Evolutionary conservation across 495 filamentous ascomycete genomes (phyloP).

Genomic region (Penicillium cataractarum): DNA sequence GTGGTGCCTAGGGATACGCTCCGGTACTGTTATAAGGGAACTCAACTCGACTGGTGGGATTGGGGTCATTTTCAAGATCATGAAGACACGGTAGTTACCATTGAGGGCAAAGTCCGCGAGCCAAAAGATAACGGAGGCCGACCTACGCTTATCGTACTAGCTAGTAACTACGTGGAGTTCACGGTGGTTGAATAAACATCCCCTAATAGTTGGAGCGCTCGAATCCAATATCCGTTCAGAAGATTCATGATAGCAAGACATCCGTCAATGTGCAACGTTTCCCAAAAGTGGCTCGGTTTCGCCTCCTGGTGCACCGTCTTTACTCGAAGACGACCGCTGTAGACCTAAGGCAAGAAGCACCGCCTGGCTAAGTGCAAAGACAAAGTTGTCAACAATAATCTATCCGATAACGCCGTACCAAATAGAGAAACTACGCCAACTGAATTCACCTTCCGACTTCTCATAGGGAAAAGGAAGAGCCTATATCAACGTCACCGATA

Average conservation of each 20-base stretch:
- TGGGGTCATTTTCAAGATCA: constrained; percentile 10
- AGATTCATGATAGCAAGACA: background rate
- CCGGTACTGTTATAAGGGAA: constrained; percentile 9
- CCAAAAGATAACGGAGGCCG: background rate
- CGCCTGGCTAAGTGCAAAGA: constrained; percentile 4
- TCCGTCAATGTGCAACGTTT: background rate
- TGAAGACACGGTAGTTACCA: background rate
- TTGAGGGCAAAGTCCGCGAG: background rate
- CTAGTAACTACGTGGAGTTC: background rate
- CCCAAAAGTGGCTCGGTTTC: constrained; percentile 7
- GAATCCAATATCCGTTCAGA: background rate
- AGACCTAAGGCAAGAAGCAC: constrained; percentile 4
- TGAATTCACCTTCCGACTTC: no score
- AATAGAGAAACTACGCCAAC: no score
- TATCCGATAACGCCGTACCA: no score
- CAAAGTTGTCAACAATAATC: no score
- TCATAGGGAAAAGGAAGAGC: no score
- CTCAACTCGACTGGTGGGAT: constrained; percentile 12
- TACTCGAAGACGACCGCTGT: constrained; percentile 4
- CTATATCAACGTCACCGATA: no score
- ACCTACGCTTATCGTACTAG: background rate
- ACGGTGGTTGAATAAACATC: background rate
- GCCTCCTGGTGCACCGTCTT: background rate
- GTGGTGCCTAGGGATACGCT: background rate
- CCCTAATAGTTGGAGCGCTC: background rate